phyloP scores from a whole-genome alignment of 2,329 filamentous ascomycete genomes.

The Alternaria arbusti region DNA sequence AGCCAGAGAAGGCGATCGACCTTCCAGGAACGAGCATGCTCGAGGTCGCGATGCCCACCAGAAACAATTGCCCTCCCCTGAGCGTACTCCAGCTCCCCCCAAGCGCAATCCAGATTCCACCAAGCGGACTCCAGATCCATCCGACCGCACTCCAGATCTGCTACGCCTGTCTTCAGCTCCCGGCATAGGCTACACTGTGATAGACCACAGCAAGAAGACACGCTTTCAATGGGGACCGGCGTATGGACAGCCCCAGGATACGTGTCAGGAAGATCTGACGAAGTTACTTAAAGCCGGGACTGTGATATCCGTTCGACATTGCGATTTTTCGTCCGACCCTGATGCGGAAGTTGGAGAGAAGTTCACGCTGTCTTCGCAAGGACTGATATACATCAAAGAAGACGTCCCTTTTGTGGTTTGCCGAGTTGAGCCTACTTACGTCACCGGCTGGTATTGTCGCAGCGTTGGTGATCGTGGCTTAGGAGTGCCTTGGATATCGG shows the following conservation, averaged over 20 bases:
- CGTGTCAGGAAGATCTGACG: background rate
- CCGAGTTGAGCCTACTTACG: constrained; percentile 2
- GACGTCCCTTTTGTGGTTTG: background rate
- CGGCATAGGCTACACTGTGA: background rate
- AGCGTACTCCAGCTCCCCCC: no score
- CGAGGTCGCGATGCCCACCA: no score
- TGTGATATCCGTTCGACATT: background rate
- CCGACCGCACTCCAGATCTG: no score
- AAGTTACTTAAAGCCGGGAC: background rate
- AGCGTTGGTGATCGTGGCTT: background rate
- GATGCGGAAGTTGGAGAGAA: background rate
- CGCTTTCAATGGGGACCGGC: background rate
- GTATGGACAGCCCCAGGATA: background rate
- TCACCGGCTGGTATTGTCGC: background rate
- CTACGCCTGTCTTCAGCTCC: no score
- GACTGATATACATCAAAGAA: background rate
- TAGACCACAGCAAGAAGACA: background rate
- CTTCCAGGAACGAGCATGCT: no score
- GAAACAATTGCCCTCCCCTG: no score
- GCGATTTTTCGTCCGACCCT: background rate
- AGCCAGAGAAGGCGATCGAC: no score
- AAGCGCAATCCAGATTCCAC: no score
- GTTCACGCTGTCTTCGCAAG: background rate
- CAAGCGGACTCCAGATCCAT: no score
- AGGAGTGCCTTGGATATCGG: background rate